Conservation (phyloP, 2,329 filamentous ascomycete species). For the Metarhizium brunneum region DNA sequence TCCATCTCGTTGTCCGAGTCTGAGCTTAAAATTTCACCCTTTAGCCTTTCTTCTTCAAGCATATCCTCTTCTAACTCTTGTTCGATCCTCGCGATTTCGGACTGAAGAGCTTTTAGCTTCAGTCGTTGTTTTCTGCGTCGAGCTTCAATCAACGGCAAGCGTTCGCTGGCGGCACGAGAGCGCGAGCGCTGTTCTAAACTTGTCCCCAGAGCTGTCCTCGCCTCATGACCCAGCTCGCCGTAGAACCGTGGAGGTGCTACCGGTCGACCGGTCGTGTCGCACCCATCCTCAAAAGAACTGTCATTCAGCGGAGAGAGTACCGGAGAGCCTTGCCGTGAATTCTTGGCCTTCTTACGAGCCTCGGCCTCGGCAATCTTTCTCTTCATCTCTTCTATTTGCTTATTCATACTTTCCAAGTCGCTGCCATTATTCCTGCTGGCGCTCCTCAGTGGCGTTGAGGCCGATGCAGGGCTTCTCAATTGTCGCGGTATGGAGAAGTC, state of each 20-base stretch:
- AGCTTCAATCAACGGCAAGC: conserved; percentile 27
- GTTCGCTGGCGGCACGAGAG: conserved; percentile 25
- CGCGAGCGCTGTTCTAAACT: conserved; percentile 15
- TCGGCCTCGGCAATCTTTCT: conserved; percentile 49
- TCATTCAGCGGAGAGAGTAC: conserved; percentile 16
- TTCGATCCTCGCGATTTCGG: conserved; percentile 38
- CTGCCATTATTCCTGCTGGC: conserved; percentile 23
- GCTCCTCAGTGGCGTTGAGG: conserved; percentile 27
- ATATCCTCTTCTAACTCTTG: conserved; percentile 34
- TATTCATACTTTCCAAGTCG: conserved; percentile 42
- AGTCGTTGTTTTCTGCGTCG: conserved; percentile 29
- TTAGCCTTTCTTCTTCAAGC: conserved; percentile 23
- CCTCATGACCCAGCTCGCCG: not conserved
- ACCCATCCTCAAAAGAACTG: conserved; percentile 17
- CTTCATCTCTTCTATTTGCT: conserved; percentile 52
- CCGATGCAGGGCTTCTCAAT: conserved; percentile 29
- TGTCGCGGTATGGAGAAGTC: conserved; percentile 30
- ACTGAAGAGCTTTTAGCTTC: conserved; percentile 36
- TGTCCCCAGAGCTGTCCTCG: not conserved
- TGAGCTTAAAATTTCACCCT: conserved; percentile 15
- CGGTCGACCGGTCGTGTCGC: conserved; percentile 8
- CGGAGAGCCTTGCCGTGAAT: conserved; percentile 21
- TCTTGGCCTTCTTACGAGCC: conserved; percentile 40
- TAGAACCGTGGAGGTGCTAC: not conserved
- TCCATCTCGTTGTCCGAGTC: conserved; percentile 11